phyloP scores from a whole-genome alignment of 2,329 filamentous ascomycete genomes.

The Berkeleyomyces basicola region DNA sequence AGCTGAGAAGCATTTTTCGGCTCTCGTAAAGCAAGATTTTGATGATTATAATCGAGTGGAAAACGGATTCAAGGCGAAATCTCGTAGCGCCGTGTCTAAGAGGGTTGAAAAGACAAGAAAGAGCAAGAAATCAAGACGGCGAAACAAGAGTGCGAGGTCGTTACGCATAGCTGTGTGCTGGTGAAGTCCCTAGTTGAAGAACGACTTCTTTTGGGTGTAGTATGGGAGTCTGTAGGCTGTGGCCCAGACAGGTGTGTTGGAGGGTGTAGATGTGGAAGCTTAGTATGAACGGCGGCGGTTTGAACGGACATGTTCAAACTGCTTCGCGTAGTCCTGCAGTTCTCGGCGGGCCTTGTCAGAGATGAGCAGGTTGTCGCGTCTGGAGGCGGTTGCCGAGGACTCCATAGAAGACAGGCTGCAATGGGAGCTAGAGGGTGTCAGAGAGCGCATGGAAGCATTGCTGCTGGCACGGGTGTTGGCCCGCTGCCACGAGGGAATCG shows the following conservation, averaged over 20 bases:
- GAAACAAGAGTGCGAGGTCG: constrained; percentile 15
- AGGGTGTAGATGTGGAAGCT: constrained; percentile 14
- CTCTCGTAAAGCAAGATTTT: not conserved
- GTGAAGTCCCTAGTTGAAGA: not conserved
- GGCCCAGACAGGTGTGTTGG: not conserved
- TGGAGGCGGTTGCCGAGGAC: constrained; percentile 37
- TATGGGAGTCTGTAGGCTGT: not conserved
- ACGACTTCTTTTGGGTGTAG: not conserved
- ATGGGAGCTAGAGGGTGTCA: constrained; percentile 63
- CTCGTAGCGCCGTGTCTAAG: not conserved
- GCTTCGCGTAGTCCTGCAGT: constrained; percentile 70
- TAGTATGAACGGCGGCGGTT: constrained; percentile 42
- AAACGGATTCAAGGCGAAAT: not conserved
- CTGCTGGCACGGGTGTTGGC: constrained; percentile 18
- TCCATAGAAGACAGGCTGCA: constrained; percentile 69
- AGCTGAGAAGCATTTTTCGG: constrained; percentile 11
- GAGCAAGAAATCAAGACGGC: not conserved
- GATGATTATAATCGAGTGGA: constrained; percentile 4
- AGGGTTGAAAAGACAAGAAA: constrained; percentile 14
- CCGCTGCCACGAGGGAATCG: constrained; percentile 17
- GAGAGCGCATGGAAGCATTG: constrained; percentile 23
- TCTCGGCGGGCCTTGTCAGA: constrained; percentile 66
- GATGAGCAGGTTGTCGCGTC: constrained; percentile 37
- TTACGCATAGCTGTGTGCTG: constrained; percentile 15
- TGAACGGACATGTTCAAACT: constrained; percentile 65